Percentiles rank a stretch among this genome's conserved stretches.
phyloP scores from a whole-genome alignment of 2,329 filamentous ascomycete genomes.

The Scopulariopsis brevicaulis region DNA sequence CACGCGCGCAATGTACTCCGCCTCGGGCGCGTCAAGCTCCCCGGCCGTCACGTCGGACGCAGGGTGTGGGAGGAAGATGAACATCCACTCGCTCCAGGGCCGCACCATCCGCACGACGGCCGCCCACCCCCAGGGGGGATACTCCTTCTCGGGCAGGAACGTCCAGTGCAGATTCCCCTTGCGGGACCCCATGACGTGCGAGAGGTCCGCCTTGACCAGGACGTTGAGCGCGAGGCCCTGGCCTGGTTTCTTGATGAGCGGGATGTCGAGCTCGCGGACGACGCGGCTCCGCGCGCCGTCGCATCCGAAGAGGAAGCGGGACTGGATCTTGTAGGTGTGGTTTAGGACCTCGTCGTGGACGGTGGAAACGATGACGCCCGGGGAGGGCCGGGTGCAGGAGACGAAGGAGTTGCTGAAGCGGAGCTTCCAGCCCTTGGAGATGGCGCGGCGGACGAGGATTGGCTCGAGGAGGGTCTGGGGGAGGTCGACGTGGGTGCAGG shows the following conservation, averaged over 20 bases:
- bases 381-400: slow-evolving; percentile 12
- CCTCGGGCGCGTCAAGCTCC: slow-evolving; percentile 20
- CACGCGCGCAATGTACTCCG: slow-evolving; percentile 33
- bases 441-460: slow-evolving; percentile 24
- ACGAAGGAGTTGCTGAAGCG: slow-evolving; percentile 23
- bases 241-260: slow-evolving; percentile 28
- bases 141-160: slow-evolving; percentile 39
- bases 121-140: slow-evolving; percentile 38
- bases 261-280: slow-evolving; percentile 21
- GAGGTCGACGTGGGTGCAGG: slow-evolving; percentile 28
- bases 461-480: slow-evolving; percentile 30
- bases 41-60: slow-evolving; percentile 21
- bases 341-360: slow-evolving; percentile 23
- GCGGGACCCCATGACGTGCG: slow-evolving; percentile 32
- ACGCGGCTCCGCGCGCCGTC: slow-evolving; percentile 33
- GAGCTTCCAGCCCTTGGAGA: slow-evolving; percentile 20
- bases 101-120: slow-evolving; percentile 47
- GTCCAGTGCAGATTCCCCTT: slow-evolving; percentile 51
- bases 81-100: slow-evolving; percentile 53
- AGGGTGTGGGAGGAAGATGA: slow-evolving; percentile 35
- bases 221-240: slow-evolving; percentile 27
- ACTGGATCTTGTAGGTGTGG: slow-evolving; percentile 27
- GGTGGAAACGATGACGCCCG: slow-evolving; percentile 15
- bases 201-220: slow-evolving; percentile 32
- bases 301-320: slow-evolving; percentile 43